These are phyloP conservation scores for Thelephora terrestris DNA, from an alignment of 1,284 basidiomycete species.

Conservation along the genomic window DNA sequence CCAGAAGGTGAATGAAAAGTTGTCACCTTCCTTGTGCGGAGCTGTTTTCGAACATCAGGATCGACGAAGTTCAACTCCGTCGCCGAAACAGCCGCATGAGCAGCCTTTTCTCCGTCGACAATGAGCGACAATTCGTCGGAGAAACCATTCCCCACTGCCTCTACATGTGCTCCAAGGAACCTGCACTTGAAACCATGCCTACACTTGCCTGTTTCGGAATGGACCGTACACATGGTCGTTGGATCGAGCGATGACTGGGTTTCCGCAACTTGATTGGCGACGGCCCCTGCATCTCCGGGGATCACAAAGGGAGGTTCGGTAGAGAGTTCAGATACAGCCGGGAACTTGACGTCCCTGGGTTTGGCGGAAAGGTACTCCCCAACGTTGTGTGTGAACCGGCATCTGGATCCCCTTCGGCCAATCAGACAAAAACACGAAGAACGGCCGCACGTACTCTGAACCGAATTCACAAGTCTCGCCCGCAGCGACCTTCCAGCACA, in stretches of 20 bases:
- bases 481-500: slow-evolving; percentile 66
- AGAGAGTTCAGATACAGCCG: slow-evolving; percentile 30
- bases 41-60: slow-evolving; percentile 41
- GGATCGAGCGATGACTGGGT: slow-evolving; percentile 36
- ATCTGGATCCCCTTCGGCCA: slow-evolving; percentile 33
- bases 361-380: slow-evolving; percentile 69
- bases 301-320: slow-evolving; percentile 42
- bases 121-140: slow-evolving; percentile 32
- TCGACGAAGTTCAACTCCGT: slow-evolving; percentile 72
- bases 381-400: slow-evolving; percentile 78
- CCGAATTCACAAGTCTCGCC: slow-evolving; percentile 58
- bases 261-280: slow-evolving; percentile 17
- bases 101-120: slow-evolving; percentile 51
- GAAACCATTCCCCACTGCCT: slow-evolving; percentile 23
- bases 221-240: slow-evolving; percentile 61
- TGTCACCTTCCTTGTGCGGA: slow-evolving; percentile 60
- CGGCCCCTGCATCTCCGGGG: slow-evolving; percentile 15
- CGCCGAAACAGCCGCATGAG: slow-evolving; percentile 36
- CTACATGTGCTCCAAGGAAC: slow-evolving; percentile 72
- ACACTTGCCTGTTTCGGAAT: slow-evolving; percentile 70
- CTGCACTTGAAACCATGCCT: slow-evolving; percentile 86
- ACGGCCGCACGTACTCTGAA: slow-evolving; percentile 35
- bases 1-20: too few species aligned
- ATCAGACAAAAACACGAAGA: slow-evolving; percentile 1
- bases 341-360: slow-evolving; percentile 61